Base-by-base conservation (phyloP, 2,329 filamentous ascomycete genomes). In the Alternaria sp. region DNA sequence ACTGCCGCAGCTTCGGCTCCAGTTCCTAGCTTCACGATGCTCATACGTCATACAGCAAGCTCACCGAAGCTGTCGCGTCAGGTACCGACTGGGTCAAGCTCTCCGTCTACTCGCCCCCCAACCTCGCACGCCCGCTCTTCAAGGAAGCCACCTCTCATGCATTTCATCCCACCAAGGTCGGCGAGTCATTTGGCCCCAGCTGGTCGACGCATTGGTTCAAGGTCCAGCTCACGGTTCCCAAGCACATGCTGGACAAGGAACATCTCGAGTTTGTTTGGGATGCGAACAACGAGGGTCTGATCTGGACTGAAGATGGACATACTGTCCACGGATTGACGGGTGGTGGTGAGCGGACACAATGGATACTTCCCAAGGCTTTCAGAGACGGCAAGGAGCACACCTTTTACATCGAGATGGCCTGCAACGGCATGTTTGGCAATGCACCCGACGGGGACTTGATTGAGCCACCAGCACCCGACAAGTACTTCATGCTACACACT, bases 151-250 rank as follows among this genome's bases (percentile, higher is more conserved):
- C 83, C 11, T 84, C 82, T n/a, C 88, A 96, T 67, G 81, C 88
- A 6, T 99, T 94, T 81, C 85, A 84, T 51, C 84, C 88, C 48
- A 90, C 93, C 8, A 81, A 85, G 17, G 87, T 93, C 54, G 93
- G 94, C 58, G 84, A 90, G 57, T 87, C 83, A 6, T 98, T 98
- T 69, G 95, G 95, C 0, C 95, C 95, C 2, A 95, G 93, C 34
- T 99, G 95, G 95, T 90, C 93, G 2, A 99, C 95, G 8, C 95
- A 98, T 78, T 99, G 95, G 95, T 96, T 99, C 85, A 91, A 88
- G 69, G 86, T 97, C 55, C 82, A 89, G 56, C 80, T 99, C 62
- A 91, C 86, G 4, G 85, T 98, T 13, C 94, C 95, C 7, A 74
- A 86, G 54, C 81, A 91, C 11, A 85, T 97, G 70, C 80, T 79